Evolutionary conservation across 352 stramenopile species (phyloP).

Genomic region (Phytopythium mirpurense): DNA sequence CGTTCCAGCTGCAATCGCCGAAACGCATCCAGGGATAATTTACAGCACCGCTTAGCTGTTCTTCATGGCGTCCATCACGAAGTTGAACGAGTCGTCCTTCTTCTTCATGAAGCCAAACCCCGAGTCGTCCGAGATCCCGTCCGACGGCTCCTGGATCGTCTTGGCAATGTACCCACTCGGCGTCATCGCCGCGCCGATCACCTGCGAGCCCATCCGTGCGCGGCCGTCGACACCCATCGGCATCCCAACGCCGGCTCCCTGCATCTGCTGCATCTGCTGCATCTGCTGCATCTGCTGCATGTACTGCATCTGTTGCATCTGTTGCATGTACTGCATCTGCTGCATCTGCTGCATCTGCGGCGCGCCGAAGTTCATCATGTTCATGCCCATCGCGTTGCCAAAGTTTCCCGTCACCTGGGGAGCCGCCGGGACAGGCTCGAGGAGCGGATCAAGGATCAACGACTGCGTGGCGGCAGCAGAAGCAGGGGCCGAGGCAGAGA

Average conservation of each 20-base stretch:
- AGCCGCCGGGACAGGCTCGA: slow-evolving; percentile 46
- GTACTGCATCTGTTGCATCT: slow-evolving; percentile 69
- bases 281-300: slow-evolving; percentile 75
- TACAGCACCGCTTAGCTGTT: slow-evolving; percentile 64
- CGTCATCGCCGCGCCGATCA: slow-evolving; percentile 83
- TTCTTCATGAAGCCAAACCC: slow-evolving; percentile 87
- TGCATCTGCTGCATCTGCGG: slow-evolving; percentile 43
- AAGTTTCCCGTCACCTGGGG: slow-evolving; percentile 37
- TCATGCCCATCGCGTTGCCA: slow-evolving; percentile 36
- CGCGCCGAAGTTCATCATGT: slow-evolving; percentile 60
- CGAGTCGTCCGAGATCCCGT: slow-evolving; percentile 59
- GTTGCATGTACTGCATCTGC: slow-evolving; percentile 65
- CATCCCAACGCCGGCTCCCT: slow-evolving; percentile 28
- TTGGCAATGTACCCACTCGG: slow-evolving; percentile 83
- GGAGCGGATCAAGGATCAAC: slow-evolving; percentile 63
- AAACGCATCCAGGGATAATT: slow-evolving; percentile 40
- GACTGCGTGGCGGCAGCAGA: slow-evolving; percentile 25
- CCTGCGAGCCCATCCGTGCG: slow-evolving; percentile 43
- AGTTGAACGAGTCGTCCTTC: slow-evolving; percentile 88
- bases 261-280: slow-evolving; percentile 65
- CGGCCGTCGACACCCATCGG: slow-evolving; percentile 19
- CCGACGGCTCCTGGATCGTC: slow-evolving; percentile 79
- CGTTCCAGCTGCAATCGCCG: slow-evolving; percentile 21
- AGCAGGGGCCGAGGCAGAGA: slow-evolving; percentile 18
- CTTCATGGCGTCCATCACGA: slow-evolving; percentile 87